Evolutionary conservation across 75 land plant species (phyloP).

Genomic region (Cunninghamia lanceolata): DNA sequence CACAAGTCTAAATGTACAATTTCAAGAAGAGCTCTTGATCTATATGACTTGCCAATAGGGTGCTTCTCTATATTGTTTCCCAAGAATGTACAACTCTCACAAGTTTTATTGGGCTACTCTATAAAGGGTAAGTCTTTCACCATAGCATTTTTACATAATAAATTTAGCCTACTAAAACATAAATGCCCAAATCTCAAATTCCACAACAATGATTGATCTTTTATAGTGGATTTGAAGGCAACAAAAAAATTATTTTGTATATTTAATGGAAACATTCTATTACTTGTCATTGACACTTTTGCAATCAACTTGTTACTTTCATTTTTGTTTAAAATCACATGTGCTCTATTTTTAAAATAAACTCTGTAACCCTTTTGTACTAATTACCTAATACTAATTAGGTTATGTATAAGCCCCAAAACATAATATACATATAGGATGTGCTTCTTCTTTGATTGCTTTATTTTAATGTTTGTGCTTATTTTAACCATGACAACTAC

Average conservation of each 20-base stretch:
- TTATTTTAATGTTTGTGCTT: conserved; percentile 10
- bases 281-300: conserved; percentile 20
- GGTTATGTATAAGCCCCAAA: conserved; percentile 12
- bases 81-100: conserved; percentile 12
- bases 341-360: background rate
- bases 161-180: background rate
- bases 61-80: background rate
- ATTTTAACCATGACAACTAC: conserved; percentile 12
- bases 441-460: conserved; percentile 16
- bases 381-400: conserved; percentile 21
- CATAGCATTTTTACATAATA: background rate
- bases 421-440: conserved; percentile 24
- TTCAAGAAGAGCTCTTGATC: background rate
- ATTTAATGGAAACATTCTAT: conserved; percentile 12
- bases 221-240: background rate
- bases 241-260: conserved; percentile 12
- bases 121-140: background rate
- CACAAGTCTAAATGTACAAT: conserved; percentile 2
- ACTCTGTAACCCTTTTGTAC: conserved; percentile 21
- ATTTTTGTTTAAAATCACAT: conserved; percentile 7
- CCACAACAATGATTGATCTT: conserved; percentile 9
- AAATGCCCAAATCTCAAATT: conserved; percentile 12
- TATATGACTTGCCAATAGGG: background rate
- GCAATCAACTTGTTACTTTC: conserved; percentile 4
- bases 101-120: background rate